Conservation (phyloP, 495 filamentous ascomycete genomes). For the Podospora pseudocomata region DNA sequence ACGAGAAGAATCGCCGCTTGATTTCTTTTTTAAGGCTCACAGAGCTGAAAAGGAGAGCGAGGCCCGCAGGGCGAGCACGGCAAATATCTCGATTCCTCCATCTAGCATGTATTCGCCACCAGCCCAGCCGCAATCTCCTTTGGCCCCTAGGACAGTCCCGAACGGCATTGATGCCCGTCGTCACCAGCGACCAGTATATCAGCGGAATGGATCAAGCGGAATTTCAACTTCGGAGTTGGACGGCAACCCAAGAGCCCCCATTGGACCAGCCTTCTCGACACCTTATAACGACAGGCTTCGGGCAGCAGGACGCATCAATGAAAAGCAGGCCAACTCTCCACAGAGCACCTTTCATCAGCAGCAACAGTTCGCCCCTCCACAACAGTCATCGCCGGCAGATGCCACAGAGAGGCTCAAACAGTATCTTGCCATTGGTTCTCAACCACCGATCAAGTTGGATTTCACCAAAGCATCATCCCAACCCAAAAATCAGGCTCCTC, state of each 20-base stretch:
- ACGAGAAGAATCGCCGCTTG: constrained; percentile 70
- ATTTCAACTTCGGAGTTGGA: constrained; percentile 69
- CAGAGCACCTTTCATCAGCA: neutral
- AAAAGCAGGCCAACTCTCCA: constrained; percentile 21
- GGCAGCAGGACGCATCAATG: constrained; percentile 40
- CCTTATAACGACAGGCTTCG: constrained; percentile 65
- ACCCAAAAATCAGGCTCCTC: neutral
- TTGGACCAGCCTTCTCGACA: constrained; percentile 63
- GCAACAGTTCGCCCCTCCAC: constrained; percentile 6
- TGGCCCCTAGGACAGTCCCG: constrained; percentile 36
- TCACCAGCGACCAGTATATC: constrained; percentile 27
- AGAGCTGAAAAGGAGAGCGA: constrained; percentile 66
- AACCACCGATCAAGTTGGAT: constrained; percentile 8
- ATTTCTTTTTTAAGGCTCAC: constrained; percentile 84
- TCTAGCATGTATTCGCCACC: constrained; percentile 39
- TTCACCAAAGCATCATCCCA: neutral
- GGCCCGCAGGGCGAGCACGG: constrained; percentile 44
- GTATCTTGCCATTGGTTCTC: constrained; percentile 29
- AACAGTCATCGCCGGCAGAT: constrained; percentile 18
- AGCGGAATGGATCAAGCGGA: constrained; percentile 44
- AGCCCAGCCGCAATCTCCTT: constrained; percentile 30
- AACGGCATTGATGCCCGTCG: constrained; percentile 23
- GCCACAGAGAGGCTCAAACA: constrained; percentile 32
- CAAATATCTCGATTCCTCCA: constrained; percentile 26
- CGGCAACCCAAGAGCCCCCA: constrained; percentile 45